Conservation (phyloP, 2,329 filamentous ascomycete genomes). For the Emericellopsis cladophorae region DNA sequence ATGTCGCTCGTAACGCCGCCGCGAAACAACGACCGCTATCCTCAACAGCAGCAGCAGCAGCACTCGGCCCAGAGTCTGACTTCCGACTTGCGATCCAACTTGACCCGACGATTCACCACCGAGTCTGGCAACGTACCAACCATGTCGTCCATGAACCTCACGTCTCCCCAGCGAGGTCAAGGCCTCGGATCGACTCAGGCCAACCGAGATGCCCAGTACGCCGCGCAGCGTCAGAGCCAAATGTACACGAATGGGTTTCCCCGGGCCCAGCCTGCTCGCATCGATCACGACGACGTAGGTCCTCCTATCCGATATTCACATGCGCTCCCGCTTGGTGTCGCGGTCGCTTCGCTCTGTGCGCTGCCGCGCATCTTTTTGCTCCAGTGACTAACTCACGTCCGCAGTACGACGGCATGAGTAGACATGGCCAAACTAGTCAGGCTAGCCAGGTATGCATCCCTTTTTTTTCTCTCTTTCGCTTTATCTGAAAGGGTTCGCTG, state of each 20-base stretch:
- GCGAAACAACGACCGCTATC: constrained; percentile 54
- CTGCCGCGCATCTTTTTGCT: too few species aligned
- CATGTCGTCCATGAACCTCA: constrained; percentile 43
- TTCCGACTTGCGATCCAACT: constrained; percentile 60
- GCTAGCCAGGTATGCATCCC: not conserved
- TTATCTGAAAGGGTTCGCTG: too few species aligned
- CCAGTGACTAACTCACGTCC: too few species aligned
- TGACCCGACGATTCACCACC: constrained; percentile 89
- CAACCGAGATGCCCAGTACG: too few species aligned
- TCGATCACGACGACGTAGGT: too few species aligned
- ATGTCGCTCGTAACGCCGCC: constrained; percentile 57
- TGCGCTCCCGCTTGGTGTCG: too few species aligned
- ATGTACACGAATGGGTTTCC: too few species aligned
- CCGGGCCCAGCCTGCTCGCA: too few species aligned
- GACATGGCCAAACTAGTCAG: not conserved
- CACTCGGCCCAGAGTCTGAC: constrained; percentile 26
- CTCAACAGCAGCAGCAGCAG: constrained; percentile 33
- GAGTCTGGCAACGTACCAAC: constrained; percentile 77
- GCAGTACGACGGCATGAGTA: not conserved
- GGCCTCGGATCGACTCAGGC: constrained; percentile 7
- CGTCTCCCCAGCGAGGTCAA: constrained; percentile 25
- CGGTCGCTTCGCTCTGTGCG: too few species aligned
- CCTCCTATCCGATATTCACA: too few species aligned
- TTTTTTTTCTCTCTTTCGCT: too few species aligned
- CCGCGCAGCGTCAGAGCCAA: too few species aligned